Conservation (phyloP, 2,329 filamentous ascomycete species). For the Botrytis aclada region DNA sequence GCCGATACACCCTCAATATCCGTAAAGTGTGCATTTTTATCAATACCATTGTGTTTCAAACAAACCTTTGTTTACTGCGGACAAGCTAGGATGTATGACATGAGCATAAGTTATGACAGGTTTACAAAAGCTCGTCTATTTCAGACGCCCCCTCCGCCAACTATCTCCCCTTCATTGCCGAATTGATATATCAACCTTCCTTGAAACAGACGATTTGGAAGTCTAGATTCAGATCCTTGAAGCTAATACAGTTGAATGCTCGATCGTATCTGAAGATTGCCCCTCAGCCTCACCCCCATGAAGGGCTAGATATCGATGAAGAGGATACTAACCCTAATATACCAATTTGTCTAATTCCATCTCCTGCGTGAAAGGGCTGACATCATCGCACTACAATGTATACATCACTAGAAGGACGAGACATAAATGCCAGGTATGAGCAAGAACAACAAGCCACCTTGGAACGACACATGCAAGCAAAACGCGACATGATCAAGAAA, state of each 20-base stretch:
- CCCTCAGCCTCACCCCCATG: too few relatives aligned
- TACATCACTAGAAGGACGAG: not conserved
- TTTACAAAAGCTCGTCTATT: not conserved
- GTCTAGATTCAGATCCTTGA: too few relatives aligned
- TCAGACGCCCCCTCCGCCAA: not conserved
- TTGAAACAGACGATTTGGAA: too few relatives aligned
- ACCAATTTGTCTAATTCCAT: not conserved
- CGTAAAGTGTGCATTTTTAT: not conserved
- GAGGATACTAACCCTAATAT: not conserved
- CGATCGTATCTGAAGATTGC: too few relatives aligned
- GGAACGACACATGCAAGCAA: too few relatives aligned
- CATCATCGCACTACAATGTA: not conserved
- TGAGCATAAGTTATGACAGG: not conserved
- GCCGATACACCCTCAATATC: not conserved
- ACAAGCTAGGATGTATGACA: not conserved
- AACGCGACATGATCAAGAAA: not conserved
- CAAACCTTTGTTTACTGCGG: not conserved
- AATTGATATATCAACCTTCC: too few relatives aligned
- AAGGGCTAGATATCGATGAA: not conserved
- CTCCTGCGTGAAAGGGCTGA: not conserved
- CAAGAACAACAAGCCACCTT: too few relatives aligned
- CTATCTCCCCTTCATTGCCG: too few relatives aligned
- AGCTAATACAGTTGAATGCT: too few relatives aligned
- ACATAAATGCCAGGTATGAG: not conserved
- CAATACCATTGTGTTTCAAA: not conserved